Evolutionary conservation across 1,284 basidiomycete species (phyloP).

Genomic region (Puccinia coronata): DNA sequence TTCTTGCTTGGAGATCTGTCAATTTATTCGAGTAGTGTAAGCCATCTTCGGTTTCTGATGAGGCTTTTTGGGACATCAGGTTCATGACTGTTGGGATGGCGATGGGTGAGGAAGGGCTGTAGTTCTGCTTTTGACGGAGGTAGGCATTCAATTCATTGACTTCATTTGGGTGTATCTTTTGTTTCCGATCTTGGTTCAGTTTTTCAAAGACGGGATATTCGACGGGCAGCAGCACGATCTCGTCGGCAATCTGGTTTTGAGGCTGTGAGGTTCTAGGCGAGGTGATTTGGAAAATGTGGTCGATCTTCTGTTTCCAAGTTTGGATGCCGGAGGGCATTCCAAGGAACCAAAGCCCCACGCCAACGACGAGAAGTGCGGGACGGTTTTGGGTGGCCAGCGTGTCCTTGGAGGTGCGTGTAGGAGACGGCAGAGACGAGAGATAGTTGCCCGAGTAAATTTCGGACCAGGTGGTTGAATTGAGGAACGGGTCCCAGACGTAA

Average conservation of each 20-base stretch:
- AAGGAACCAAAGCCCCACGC: slow-evolving; percentile 83
- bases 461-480: slow-evolving; percentile 69
- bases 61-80: slow-evolving; percentile 51
- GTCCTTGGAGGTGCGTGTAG: slow-evolving; percentile 43
- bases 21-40: slow-evolving; percentile 73
- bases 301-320: slow-evolving; percentile 19
- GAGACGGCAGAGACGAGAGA: slow-evolving; percentile 52
- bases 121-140: slow-evolving; percentile 16
- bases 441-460: slow-evolving; percentile 54
- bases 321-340: slow-evolving; percentile 58
- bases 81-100: slow-evolving; percentile 41
- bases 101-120: slow-evolving; percentile 26
- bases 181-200: slow-evolving; percentile 27
- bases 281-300: slow-evolving; percentile 27
- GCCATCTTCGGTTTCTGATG: slow-evolving; percentile 72
- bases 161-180: slow-evolving; percentile 26
- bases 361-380: slow-evolving; percentile 73
- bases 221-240: slow-evolving; percentile 45
- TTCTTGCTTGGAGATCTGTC: slow-evolving; percentile 71
- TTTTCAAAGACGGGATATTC: slow-evolving; percentile 43
- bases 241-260: slow-evolving; percentile 15
- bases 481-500: slow-evolving; percentile 62
- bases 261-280: neutral
- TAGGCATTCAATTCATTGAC: slow-evolving; percentile 38
- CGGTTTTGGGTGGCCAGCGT: slow-evolving; percentile 42